Base-by-base conservation (phyloP, 2,329 filamentous ascomycete genomes). In the Aspergillus brunneoviolaceus region DNA sequence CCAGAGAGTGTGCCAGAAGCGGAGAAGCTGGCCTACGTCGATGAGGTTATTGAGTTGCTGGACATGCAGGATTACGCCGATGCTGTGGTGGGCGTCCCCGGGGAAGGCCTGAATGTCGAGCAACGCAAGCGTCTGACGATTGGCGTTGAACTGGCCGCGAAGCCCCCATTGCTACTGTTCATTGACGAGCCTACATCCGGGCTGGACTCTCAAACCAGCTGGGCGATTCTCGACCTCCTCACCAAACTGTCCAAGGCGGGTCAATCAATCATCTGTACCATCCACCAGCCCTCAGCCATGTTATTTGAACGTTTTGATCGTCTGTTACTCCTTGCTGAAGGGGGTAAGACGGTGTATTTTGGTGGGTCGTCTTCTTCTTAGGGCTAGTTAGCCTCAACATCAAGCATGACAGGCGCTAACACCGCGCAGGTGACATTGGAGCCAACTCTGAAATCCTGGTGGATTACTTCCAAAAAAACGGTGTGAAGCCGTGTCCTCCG, bases 171-270 rank as follows among this genome's bases (percentile, higher is more conserved):
- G 54, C 82, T 96, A 57, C 85, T 96, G 47, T 96, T 96, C 77
- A 86, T 96, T 42, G 92, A 96, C 68, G 92, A 96, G 75, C 92
- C 92, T 10, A 96, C 91, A n/a, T 96, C 91, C 27, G 92, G 92
- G 79, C 85, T 96, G 6, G 92, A 96, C 75, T 90, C 87, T 67
- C 92, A 96, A 75, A 96, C 92, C 0, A 92, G 92, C 0, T 96
- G 91, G 90, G 89, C 91, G 65, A 96, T 96, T 70, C 82, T 91
- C 53, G 87, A 91, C 70, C 83, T 96, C 7, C 82, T 96, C 31
- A 88, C 93, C 76, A 96, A 94, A 77, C 82, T 96, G 23, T 91
- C 91, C 68, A 90, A 92, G 73, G 88, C 86, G 60, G 92, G 92
- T 19, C 91, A 94, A 73, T 92, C 93, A 51, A 90, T 96, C 75